Conservation (phyloP, 805 yeast species). For the Saccharomyces eubayanus region DNA sequence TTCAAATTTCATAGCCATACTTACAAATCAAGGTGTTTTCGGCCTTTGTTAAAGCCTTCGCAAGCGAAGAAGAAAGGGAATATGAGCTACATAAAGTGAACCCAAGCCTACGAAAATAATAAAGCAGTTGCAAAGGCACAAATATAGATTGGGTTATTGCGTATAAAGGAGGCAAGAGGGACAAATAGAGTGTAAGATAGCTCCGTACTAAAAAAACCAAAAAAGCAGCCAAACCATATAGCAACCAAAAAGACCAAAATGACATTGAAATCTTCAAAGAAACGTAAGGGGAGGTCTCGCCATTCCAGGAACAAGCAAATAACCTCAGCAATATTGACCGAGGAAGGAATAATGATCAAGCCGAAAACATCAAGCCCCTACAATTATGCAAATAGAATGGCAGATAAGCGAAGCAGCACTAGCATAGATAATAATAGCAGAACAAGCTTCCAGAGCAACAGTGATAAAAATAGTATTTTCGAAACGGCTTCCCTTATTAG, state of each 20-base stretch:
- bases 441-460: conserved; percentile 9
- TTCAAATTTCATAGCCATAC: neutral
- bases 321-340: conserved; percentile 26
- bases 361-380: conserved; percentile 15
- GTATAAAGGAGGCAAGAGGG: neutral
- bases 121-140: neutral
- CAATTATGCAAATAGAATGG: neutral
- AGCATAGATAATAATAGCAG: conserved; percentile 10
- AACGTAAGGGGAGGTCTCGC: neutral
- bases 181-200: neutral
- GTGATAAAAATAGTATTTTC: conserved; percentile 6
- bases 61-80: neutral
- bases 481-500: conserved; percentile 31
- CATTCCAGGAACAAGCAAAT: neutral
- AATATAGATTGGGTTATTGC: neutral
- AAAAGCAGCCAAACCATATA: neutral
- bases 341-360: conserved; percentile 31
- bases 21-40: neutral
- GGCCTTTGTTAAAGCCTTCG: neutral
- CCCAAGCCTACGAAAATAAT: neutral
- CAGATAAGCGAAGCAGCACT: neutral
- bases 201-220: neutral
- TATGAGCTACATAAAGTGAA: neutral
- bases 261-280: neutral
- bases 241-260: neutral